These are phyloP conservation scores for Eucalyptus pumila DNA, from an alignment of 345 rosid species.

Conservation along the genomic window DNA sequence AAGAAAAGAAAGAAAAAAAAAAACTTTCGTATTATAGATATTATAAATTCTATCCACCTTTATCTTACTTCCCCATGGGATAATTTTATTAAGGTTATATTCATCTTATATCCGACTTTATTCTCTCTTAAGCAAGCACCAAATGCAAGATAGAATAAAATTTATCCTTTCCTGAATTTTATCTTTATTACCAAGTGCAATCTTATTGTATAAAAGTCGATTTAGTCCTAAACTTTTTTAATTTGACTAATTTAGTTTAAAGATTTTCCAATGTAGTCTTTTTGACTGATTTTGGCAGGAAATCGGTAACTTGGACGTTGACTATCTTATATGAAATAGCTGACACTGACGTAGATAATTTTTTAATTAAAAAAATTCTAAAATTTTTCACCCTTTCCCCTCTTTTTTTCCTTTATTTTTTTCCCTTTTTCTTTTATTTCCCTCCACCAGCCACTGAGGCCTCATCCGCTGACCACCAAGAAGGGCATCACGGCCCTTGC, in stretches of 20 bases:
- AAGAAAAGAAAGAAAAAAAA: no score
- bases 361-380: no score
- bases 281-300: accelerated
- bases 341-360: accelerated
- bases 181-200: no score
- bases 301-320: no score
- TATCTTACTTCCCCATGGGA: no score
- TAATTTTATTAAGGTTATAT: no score
- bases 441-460: not conserved
- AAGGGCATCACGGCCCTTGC: accelerated
- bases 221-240: accelerated
- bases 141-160: accelerated
- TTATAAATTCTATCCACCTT: accelerated
- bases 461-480: not conserved
- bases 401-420: no score
- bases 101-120: accelerated
- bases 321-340: accelerated
- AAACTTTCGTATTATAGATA: no score
- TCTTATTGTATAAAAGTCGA: accelerated
- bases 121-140: accelerated
- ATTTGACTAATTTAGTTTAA: no score
- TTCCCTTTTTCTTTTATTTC: accelerated
- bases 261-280: not conserved
- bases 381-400: no score
- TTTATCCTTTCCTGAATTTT: accelerated